phyloP scores from a whole-genome alignment of 192 early-diverging fungal genomes.

The Coemansia reversa region DNA sequence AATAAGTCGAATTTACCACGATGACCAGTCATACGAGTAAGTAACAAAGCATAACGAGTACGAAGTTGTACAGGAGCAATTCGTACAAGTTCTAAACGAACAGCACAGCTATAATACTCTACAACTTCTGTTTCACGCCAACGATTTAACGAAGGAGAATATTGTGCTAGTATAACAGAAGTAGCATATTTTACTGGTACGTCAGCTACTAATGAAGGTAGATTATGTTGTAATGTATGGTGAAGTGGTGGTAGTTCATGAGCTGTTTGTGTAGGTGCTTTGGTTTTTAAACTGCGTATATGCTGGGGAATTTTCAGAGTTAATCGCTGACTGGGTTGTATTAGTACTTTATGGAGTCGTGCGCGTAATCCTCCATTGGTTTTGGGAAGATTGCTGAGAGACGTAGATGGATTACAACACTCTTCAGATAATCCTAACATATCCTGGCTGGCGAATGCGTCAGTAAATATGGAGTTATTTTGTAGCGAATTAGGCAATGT shows the following conservation, averaged over 20 bases:
- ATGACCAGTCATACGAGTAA: conserved; percentile 47
- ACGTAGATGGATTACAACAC: not conserved
- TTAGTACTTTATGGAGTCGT: not conserved
- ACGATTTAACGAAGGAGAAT: conserved; percentile 48
- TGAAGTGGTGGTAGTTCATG: not conserved
- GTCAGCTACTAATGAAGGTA: conserved; percentile 10
- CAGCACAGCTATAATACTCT: conserved; percentile 53
- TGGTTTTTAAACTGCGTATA: not conserved
- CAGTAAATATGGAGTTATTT: not conserved
- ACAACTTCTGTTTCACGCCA: conserved; percentile 47
- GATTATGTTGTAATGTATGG: not conserved
- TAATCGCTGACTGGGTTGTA: not conserved
- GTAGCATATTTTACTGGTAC: conserved; percentile 37
- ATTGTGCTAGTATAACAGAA: conserved; percentile 35
- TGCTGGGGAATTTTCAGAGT: not conserved
- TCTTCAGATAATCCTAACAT: conserved; percentile 6
- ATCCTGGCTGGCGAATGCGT: conserved; percentile 4
- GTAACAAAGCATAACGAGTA: conserved; percentile 29
- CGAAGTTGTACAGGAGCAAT: conserved; percentile 9
- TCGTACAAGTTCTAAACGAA: conserved; percentile 46
- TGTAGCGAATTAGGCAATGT: not conserved
- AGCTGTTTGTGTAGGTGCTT: no score
- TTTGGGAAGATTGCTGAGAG: not conserved
- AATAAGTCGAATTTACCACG: conserved; percentile 43
- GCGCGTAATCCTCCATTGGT: not conserved